Evolutionary conservation across 768 basidiomycete species (phyloP).

Genomic region (Boletus edulis): DNA sequence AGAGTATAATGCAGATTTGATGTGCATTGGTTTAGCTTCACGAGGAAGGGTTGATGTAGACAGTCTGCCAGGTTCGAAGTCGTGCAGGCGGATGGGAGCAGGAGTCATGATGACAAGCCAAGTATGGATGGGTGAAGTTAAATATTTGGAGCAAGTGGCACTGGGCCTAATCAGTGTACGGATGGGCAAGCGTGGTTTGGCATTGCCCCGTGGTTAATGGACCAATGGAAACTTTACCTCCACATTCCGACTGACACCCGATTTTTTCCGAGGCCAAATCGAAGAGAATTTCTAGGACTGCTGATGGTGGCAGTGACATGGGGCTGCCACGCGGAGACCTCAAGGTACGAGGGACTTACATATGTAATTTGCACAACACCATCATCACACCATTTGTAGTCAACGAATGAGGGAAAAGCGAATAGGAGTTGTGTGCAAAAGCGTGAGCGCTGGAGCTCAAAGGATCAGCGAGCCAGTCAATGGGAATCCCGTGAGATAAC

Average conservation of each 20-base stretch:
- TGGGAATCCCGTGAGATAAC: too few relatives aligned
- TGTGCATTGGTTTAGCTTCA: neutral
- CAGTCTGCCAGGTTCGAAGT: neutral
- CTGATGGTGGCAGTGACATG: slow-evolving; percentile 21
- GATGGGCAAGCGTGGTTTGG: slow-evolving; percentile 5
- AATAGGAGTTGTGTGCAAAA: neutral
- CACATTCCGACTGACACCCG: slow-evolving; percentile 14
- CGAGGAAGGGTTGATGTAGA: neutral
- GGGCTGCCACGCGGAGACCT: slow-evolving; percentile 18
- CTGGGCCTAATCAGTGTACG: slow-evolving; percentile 9
- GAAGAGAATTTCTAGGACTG: slow-evolving; percentile 9
- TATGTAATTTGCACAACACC: neutral
- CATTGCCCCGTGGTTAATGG: slow-evolving; percentile 14
- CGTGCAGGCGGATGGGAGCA: neutral
- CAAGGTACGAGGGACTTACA: slow-evolving; percentile 13
- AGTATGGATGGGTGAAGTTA: slow-evolving; percentile 7
- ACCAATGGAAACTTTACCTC: slow-evolving; percentile 21
- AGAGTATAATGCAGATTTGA: slow-evolving; percentile 3
- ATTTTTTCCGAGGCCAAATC: slow-evolving; percentile 7
- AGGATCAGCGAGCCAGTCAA: too few relatives aligned
- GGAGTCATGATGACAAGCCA: slow-evolving; percentile 9
- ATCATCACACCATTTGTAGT: neutral
- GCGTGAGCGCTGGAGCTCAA: neutral
- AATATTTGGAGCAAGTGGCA: slow-evolving; percentile 15
- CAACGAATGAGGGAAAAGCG: neutral